Conservation (phyloP, 108 stramenopile species). For the Nannochloropsis gaditana region DNA sequence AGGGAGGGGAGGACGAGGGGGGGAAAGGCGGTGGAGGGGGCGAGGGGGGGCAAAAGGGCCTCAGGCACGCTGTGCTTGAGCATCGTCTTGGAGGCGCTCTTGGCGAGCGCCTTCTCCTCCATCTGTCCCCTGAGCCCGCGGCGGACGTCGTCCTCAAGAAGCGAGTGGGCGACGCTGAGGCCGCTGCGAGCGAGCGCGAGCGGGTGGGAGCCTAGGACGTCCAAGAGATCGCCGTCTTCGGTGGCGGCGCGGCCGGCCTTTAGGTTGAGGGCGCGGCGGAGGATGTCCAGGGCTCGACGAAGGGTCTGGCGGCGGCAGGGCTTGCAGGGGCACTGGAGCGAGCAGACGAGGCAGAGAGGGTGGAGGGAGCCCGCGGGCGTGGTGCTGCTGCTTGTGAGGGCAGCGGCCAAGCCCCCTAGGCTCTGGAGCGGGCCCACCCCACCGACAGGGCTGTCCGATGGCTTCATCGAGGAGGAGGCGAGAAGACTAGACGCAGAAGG, state of each 20-base stretch:
- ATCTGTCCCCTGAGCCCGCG: not conserved
- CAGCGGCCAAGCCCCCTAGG: too few relatives aligned
- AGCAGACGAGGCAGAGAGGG: not conserved
- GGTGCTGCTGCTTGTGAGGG: not conserved
- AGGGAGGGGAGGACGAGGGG: conserved; percentile 2
- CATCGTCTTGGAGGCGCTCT: not conserved
- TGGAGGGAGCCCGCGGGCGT: not conserved
- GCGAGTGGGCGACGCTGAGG: not conserved
- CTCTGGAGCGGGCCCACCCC: too few relatives aligned
- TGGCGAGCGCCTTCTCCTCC: not conserved
- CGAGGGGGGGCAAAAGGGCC: not conserved
- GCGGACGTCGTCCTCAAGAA: not conserved
- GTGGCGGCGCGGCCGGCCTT: conserved; percentile 16
- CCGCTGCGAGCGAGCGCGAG: not conserved
- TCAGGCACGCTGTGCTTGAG: not conserved
- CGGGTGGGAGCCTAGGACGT: not conserved
- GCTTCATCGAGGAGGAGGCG: too few relatives aligned
- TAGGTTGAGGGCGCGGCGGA: not conserved
- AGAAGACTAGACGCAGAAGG: too few relatives aligned
- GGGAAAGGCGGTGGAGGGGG: not conserved
- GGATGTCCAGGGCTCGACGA: not conserved
- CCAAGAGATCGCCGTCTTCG: not conserved
- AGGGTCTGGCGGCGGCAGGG: not conserved
- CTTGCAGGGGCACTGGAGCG: not conserved
- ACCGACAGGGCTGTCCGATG: too few relatives aligned